Conservation (phyloP, 768 basidiomycete genomes). For the Lactarius psammicola region DNA sequence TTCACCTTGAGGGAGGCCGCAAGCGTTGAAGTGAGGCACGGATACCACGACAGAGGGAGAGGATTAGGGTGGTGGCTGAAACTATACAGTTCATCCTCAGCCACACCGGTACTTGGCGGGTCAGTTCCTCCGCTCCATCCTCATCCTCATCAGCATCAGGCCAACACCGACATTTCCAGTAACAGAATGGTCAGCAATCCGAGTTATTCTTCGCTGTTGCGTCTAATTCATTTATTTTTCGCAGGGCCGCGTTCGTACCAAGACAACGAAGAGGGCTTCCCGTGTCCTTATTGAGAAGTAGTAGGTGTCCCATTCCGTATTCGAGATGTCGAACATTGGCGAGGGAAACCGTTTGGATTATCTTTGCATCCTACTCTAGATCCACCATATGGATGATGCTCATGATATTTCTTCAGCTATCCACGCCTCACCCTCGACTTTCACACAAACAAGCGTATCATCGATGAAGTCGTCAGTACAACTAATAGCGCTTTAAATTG, state of each 20-base stretch:
- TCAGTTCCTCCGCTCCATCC: slow-evolving; percentile 14
- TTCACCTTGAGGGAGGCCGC: slow-evolving; percentile 47
- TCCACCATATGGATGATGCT: background rate
- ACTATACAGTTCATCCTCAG: slow-evolving; percentile 40
- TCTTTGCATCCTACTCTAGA: background rate
- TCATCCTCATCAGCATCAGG: slow-evolving; percentile 26
- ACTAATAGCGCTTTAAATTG: slow-evolving; percentile 15
- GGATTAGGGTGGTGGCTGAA: slow-evolving; percentile 17
- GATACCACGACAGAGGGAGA: background rate
- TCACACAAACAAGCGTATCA: slow-evolving; percentile 99
- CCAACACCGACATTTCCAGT: slow-evolving; percentile 18
- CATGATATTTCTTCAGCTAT: slow-evolving; percentile 56
- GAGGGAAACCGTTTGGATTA: background rate
- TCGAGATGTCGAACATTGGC: background rate
- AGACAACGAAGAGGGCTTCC: slow-evolving; percentile 99
- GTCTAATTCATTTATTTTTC: background rate
- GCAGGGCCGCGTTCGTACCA: slow-evolving; percentile 98
- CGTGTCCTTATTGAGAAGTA: slow-evolving; percentile 99
- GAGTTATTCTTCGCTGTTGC: background rate
- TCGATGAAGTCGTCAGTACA: slow-evolving; percentile 87
- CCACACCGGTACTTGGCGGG: slow-evolving; percentile 36
- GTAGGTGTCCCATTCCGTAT: slow-evolving; percentile 46
- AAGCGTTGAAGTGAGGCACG: slow-evolving; percentile 26
- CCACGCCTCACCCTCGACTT: slow-evolving; percentile 99
- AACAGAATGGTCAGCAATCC: slow-evolving; percentile 50